Base-by-base conservation (phyloP, 495 filamentous ascomycete species). In the Hypoxylon lenormandii region DNA sequence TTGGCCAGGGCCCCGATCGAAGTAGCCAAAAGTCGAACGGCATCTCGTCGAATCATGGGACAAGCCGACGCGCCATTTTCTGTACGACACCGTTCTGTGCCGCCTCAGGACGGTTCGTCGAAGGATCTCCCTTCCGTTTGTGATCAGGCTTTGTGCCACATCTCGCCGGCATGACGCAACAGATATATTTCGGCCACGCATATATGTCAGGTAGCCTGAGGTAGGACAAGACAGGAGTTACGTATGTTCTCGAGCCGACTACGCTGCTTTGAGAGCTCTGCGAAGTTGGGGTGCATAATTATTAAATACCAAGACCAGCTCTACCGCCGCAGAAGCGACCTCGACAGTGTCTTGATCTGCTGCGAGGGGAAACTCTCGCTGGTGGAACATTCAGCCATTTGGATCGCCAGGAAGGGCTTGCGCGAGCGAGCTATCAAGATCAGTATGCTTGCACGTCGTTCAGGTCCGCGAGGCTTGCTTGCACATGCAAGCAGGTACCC, bases 1-100 rank as follows among this genome's bases (percentile, higher is more conserved):
- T 22, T 50, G 28, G 55, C 48, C 22, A 54, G 60, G 66, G 59
- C 43, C 23, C 64, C 67, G 67, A 65, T 66, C 51, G 57, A 62
- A 62, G 62, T 58, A 46, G 56, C 30, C 30, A 33, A n/a, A n/a
- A 33, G 30, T 33, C 30, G 57, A 45, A 45, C 42, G 4, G 42
- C 16, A 19, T 49, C n/a, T n/a, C 51, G 60, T 72, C 74, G 60
- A 76, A 76, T 76, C 72, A 74, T 47, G 65, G 55, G 52, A 61
- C 67, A 70, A 64, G 65, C 61, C 62, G 66, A 76, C 74, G 74
- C 72, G 74, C 74, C 74, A 76, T 76, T 76, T 76, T 74, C 72
- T 76, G 74, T 76, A 72, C 72, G 69, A 72, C 74, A 76, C 72
- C 72, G 74, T 74, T 74, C 64, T 70, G 68, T 76, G 74, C 74